A percentile compares a stretch with the other conserved stretches of the same genome.
These are phyloP conservation scores for Rhinocladiella similis DNA, from an alignment of 2,329 filamentous ascomycete genomes.

Conservation along the genomic window DNA sequence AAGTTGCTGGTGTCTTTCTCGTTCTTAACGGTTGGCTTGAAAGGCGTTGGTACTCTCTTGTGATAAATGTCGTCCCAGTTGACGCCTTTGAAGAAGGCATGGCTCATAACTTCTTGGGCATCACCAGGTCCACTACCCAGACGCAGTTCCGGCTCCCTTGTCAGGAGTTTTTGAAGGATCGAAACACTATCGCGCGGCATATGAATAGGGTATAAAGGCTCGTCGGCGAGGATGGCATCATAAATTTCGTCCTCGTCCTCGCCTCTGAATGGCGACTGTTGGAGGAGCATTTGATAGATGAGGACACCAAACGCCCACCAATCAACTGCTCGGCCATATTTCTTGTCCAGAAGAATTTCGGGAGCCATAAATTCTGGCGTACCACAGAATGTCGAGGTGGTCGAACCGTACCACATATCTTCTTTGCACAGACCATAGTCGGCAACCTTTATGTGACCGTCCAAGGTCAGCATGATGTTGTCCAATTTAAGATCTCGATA, in stretches of 20 bases:
- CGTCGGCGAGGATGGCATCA: conserved; percentile 94
- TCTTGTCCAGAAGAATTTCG: conserved; percentile 97
- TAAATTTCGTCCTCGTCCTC: conserved; percentile 99
- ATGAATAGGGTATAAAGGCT: conserved; percentile 95
- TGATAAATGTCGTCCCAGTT: conserved; percentile 99
- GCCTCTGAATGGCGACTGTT: conserved; percentile 97
- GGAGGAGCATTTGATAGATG: conserved; percentile 99
- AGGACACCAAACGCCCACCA: conserved; percentile 99
- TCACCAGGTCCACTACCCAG: conserved; percentile 94
- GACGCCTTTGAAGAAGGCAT: conserved; percentile 96
- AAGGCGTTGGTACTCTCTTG: conserved; percentile 87
- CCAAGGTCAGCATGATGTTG: conserved; percentile 89
- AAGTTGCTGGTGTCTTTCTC: conserved; percentile 99
- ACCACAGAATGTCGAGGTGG: conserved; percentile 96
- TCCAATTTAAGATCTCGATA: conserved; percentile 81
- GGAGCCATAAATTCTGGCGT: conserved; percentile 99
- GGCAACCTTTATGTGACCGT: conserved; percentile 97
- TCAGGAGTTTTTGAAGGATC: conserved; percentile 95
- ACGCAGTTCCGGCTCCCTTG: conserved; percentile 87
- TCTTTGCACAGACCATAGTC: conserved; percentile 99
- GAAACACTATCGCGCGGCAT: conserved; percentile 98
- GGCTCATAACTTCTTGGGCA: conserved; percentile 97
- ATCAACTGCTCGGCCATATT: conserved; percentile 94
- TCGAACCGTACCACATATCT: conserved; percentile 99
- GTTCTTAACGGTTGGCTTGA: conserved; percentile 84